A percentile compares a stretch with the other conserved stretches of the same genome.
Evolutionary conservation across 495 filamentous ascomycete genomes (phyloP).

Genomic region (Aeminium ludgeri): DNA sequence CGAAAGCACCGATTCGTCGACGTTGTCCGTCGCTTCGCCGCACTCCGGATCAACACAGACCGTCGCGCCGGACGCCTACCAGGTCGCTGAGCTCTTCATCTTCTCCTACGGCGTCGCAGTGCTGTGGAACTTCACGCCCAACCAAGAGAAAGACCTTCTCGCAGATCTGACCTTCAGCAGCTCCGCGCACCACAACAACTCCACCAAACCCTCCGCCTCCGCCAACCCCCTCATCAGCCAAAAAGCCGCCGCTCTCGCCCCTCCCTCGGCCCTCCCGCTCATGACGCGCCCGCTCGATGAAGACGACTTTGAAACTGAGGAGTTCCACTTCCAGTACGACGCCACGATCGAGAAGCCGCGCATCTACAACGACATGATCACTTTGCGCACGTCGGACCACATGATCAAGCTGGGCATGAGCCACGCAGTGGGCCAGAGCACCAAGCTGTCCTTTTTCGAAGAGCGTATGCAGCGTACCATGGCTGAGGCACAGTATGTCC

Average conservation of each 20-base stretch:
- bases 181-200: slow-evolving; percentile 5
- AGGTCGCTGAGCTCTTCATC: slow-evolving; percentile 92
- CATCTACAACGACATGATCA: slow-evolving; percentile 99
- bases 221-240: background rate
- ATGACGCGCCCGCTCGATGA: slow-evolving; percentile 56
- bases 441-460: slow-evolving; percentile 92
- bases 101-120: slow-evolving; percentile 96
- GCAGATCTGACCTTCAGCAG: slow-evolving; percentile 89
- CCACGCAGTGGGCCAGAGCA: slow-evolving; percentile 94
- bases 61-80: slow-evolving; percentile 35
- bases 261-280: slow-evolving; percentile 34
- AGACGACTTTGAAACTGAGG: slow-evolving; percentile 90
- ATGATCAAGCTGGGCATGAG: slow-evolving; percentile 98
- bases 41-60: background rate
- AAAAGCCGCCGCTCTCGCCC: slow-evolving; percentile 20
- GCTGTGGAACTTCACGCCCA: slow-evolving; percentile 95
- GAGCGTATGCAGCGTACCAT: slow-evolving; percentile 92
- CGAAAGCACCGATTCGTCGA: slow-evolving; percentile 4
- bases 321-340: slow-evolving; percentile 97
- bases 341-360: slow-evolving; percentile 65
- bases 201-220: slow-evolving; percentile 15
- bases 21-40: slow-evolving; percentile 6
- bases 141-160: slow-evolving; percentile 89
- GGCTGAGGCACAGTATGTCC: slow-evolving; percentile 80
- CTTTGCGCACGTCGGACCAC: slow-evolving; percentile 80